Evolutionary conservation across 2,329 filamentous ascomycete genomes (phyloP).

Genomic region (Metarhizium rileyi): DNA sequence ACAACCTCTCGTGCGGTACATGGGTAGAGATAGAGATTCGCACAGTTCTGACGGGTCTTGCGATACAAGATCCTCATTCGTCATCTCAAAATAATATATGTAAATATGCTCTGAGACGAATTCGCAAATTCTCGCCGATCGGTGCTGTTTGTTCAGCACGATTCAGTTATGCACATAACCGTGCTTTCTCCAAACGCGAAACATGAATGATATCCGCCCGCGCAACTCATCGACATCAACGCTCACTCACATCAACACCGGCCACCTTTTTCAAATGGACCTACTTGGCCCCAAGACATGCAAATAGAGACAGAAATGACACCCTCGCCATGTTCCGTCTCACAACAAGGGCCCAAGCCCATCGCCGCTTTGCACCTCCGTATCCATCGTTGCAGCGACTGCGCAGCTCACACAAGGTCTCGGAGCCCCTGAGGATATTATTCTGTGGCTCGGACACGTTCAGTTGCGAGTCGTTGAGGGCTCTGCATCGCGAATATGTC

Average conservation of each 20-base stretch:
- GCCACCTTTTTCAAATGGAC: background rate
- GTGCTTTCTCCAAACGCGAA: conserved; percentile 25
- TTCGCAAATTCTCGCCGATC: no score
- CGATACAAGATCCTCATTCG: no score
- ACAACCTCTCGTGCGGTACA: no score
- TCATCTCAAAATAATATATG: no score
- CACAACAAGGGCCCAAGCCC: background rate
- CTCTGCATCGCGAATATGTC: conserved; percentile 52
- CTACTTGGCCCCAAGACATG: background rate
- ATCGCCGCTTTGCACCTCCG: background rate
- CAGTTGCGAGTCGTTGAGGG: conserved; percentile 66
- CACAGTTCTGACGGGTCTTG: no score
- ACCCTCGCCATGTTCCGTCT: conserved; percentile 11
- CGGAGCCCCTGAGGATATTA: conserved; percentile 66
- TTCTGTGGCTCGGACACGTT: conserved; percentile 94
- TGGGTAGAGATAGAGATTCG: no score
- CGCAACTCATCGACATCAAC: background rate
- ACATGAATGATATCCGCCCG: no score
- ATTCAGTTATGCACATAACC: conserved; percentile 22
- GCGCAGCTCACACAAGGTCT: conserved; percentile 9
- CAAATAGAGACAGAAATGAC: background rate
- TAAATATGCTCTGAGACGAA: no score
- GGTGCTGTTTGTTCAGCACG: background rate
- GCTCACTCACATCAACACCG: background rate
- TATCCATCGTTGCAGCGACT: background rate